Percentiles rank a stretch among this genome's conserved stretches.
Conservation (phyloP, 2,329 filamentous ascomycete genomes). For the Epichloe coenophiala region DNA sequence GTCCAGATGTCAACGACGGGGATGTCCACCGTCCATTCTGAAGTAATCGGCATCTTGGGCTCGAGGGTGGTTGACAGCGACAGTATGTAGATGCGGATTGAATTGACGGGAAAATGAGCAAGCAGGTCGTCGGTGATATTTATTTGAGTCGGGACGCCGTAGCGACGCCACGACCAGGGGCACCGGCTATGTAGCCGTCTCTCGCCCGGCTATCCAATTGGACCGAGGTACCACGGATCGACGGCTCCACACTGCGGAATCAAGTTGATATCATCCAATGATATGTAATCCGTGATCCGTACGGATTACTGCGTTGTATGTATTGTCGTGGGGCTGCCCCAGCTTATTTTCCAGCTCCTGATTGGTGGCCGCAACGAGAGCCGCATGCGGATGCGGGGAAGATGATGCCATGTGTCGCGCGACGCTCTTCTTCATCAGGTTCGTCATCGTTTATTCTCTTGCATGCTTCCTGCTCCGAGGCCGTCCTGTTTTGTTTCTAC, state of each 20-base stretch:
- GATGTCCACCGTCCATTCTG: constrained; percentile 53
- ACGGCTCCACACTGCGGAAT: background rate
- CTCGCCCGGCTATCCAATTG: no score
- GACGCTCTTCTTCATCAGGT: background rate
- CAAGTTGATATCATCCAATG: no score
- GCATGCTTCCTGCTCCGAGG: no score
- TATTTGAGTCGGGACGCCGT: no score
- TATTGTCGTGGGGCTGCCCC: no score
- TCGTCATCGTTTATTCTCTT: no score
- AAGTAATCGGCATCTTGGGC: constrained; percentile 55
- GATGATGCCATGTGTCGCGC: background rate
- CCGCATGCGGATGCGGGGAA: background rate
- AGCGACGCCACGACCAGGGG: no score
- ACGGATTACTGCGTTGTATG: no score
- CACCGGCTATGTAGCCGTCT: no score
- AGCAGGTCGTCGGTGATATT: no score
- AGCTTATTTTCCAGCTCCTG: background rate
- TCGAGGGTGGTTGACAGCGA: background rate
- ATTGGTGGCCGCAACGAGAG: background rate
- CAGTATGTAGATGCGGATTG: background rate
- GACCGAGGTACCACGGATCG: background rate
- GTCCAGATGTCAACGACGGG: constrained; percentile 68
- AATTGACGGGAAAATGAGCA: background rate
- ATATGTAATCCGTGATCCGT: no score
- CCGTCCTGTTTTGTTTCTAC: background rate